Base-by-base conservation (phyloP, 23 red algal genomes). In the Gracilaria domingensis region DNA sequence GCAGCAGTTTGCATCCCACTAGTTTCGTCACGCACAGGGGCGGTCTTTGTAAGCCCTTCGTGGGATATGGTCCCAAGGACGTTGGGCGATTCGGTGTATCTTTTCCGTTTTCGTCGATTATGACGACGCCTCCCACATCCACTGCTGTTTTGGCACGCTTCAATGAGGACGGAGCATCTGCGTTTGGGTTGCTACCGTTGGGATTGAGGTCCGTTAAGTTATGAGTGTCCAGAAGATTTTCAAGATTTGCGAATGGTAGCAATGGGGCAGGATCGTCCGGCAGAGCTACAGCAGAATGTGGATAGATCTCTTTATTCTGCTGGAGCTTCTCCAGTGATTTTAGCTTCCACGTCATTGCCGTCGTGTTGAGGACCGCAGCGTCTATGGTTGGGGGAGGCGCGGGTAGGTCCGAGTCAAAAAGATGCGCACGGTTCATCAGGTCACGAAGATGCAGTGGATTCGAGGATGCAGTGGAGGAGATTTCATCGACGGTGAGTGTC, bases 21-120 rank as follows among this genome's bases (percentile, higher is more conserved):
- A 82, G 20, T 36, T 82, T 53, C 53, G 29, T 82, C 26, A 82
- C 79, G 33, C 62, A 67, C 4, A 67, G 24, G 1, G 62, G 24
- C 8, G n/a, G 16, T 2, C 3, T 67, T 0, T 1, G 1, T 28
- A 1, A 2, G 12, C 16, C 1, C 28, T 67, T 33, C 0, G 1
- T 30, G 32, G 62, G 62, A 21, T 67, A 67, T 1, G 62, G 62
- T 5, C 62, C 62, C 1, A 67, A 17, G 20, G 6, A 25, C 5
- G 1, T 29, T 33, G 62, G 62, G 2, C 62, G 16, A 21, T 67
- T 67, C 33, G 62, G 24, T 4, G 62, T 67, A 21, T 25, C 14
- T 16, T 67, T 67, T 33, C 62, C 62, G 24, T 67, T 67, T 25
- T 67, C 62, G 14, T 67, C 62, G 1, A 67, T 67, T 11, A 67